Base-by-base conservation (phyloP, 306 rosid genomes). In the Malus sylvestris region DNA sequence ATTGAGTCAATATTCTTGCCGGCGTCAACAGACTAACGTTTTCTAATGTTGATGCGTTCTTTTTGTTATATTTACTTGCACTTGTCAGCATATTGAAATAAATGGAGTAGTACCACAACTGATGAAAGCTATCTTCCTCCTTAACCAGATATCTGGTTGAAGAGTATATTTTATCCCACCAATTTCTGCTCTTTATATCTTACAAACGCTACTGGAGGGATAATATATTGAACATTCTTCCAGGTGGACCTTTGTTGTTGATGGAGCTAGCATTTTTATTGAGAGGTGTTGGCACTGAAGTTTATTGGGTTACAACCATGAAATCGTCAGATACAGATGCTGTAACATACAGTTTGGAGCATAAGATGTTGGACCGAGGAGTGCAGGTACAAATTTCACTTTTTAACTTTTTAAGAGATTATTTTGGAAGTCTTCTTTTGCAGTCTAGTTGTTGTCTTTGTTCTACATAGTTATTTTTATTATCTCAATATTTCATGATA, bases 251-350 rank as follows among this genome's bases (percentile, higher is more conserved):
- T 19, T 79, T 92, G 72, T 81, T 92, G 80, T 78, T 92, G 65
- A 92, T 92, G 97, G 97, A 92, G 83, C 83, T 90, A 16, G 97
- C 97, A 12, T 90, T 92, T 85, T 75, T 92, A 69, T 82, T 92
- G 80, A 88, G 97, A 64, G 85, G 86, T 5, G 97, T 90, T 33
- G 97, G 97, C 53, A 78, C 91, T 66, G 84, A 90, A 65, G 96
- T 92, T 71, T 81, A 81, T 81, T 92, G 97, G 97, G 79, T 90
- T 58, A 92, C 96, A 4, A 88, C 83, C 83, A 95, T 87, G 81
- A 88, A 83, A 76, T 86, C 86, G 19, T 55, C 46, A 14, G 79
- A 88, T 81, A 61, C 78, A 62, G 93, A 88, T 53, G 86, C 80
- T 23, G 86, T 88, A 49, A 58, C 82, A 16, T 88, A 89, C 85